Evolutionary conservation across 106 monocot genomes (phyloP).

Genomic region (Dendrobium catenatum): DNA sequence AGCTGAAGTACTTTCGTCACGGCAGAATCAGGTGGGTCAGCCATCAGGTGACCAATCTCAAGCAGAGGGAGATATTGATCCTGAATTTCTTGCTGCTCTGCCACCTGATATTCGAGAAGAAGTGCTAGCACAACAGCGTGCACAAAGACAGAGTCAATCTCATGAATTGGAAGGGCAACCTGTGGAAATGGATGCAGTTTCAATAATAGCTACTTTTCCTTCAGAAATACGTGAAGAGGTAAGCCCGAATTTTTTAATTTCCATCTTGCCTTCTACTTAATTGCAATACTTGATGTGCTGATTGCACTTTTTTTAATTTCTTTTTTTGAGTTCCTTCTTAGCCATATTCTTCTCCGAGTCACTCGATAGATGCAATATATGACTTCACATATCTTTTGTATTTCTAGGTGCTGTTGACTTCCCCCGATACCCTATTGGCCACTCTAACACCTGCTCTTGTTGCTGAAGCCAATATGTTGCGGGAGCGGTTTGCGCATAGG

Average conservation of each 20-base stretch:
- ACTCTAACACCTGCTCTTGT: slow-evolving; percentile 94
- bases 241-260: slow-evolving; percentile 4
- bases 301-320: neutral
- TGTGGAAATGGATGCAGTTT: slow-evolving; percentile 99
- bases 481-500: slow-evolving; percentile 95
- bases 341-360: neutral
- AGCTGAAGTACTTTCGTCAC: slow-evolving; percentile 92
- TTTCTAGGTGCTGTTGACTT: slow-evolving; percentile 88
- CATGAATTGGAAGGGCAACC: slow-evolving; percentile 98
- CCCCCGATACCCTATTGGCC: slow-evolving; percentile 82
- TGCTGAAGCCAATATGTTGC: slow-evolving; percentile 94
- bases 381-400: neutral
- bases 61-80: slow-evolving; percentile 79
- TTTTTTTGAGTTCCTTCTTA: neutral
- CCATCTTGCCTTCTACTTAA: neutral
- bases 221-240: slow-evolving; percentile 99
- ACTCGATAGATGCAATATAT: neutral
- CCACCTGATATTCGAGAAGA: slow-evolving; percentile 97
- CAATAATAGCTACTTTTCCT: slow-evolving; percentile 99
- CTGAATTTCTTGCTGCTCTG: slow-evolving; percentile 99
- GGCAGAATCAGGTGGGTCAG: slow-evolving; percentile 72
- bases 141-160: slow-evolving; percentile 73
- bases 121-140: slow-evolving; percentile 88
- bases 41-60: slow-evolving; percentile 72
- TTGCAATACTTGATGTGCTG: neutral